Base-by-base conservation (phyloP, 2,329 filamentous ascomycete genomes). In the Sodiomyces alkalinus region DNA sequence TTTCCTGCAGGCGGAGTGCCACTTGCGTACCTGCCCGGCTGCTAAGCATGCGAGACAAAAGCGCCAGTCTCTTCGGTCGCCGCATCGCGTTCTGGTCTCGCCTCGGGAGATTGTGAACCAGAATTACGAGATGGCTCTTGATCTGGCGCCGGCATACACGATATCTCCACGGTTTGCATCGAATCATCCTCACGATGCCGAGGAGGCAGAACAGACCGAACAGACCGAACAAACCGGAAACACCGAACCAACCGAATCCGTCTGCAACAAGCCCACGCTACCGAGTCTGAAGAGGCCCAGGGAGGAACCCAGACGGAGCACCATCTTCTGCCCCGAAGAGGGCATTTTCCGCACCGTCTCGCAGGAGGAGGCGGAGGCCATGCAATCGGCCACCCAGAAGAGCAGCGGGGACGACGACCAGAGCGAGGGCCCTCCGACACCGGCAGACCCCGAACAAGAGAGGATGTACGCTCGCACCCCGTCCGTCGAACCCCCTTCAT, bases 1-100 rank as follows among this genome's bases (percentile, higher is more conserved):
- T 18, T 86, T 82, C 49, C 59, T 86, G 46, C 70, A 80, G 44
- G 66, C 78, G 30, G 80, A 87, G 47, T 83, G 77, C 47, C 63
- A 71, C 27, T 64, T 85, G 38, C 63, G 66, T 26, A 72, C 67
- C 49, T 82, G 78, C 53, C 57, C 65, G 2, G 77, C 74, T 44
- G 64, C 56, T 34, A 64, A 57, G 38, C 31, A 39, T 10, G 38
- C 33, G 20, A n/a, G n/a, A n/a, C n/a, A n/a, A n/a, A 43, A 48
- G 21, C 47, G 48, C 11, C 43, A 45, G 8, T 53, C 47, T 41
- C 35, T 44, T 17, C 24, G 37, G 14, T 40, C 53, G 26, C 32
- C 47, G n/a, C 55, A 45, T 35, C 53, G 49, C 33, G 53, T 53
- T 31, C 51, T 54, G 11, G 34, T 43, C 6, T 45, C 40, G 14